Evolutionary conservation across 805 yeast genomes (phyloP), one percentile per base, ranked within the genome.

Genomic region (Saccharomycopsis schoenii): DNA sequence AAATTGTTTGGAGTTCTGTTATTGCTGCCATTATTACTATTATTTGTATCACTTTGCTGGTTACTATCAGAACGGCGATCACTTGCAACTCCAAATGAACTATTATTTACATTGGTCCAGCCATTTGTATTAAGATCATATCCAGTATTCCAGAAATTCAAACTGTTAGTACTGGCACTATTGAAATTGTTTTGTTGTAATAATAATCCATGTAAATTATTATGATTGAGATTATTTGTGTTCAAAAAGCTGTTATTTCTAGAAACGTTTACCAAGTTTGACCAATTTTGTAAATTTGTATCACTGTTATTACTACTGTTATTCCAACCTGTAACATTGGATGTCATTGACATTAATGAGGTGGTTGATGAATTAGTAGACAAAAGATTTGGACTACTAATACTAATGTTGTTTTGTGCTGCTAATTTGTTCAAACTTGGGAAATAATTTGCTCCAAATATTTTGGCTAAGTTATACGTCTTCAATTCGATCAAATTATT

Each of bases 401-500:
- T 25, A 39, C 50, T 24, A 29, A 56, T 40, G 10, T 42, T 56
- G 50, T 24, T 40, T 24, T 41, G 47, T 39, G 50, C 43, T 11
- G 52, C 52, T 25, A 47, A 47, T 47, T 47, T 47, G 36, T 11
- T 21, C 29, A 59, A 57, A 24, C 40, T 25, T 24, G 60, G 58
- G 14, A 61, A 55, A 29, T 36, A 34, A 11, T 29, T 54, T 11
- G 56, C 14, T 2, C 40, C 37, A 47, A 47, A 47, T 11, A 47
- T 47, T 21, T 47, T 47, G 4, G 52, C 52, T 25, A 47, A 47
- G 12, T 47, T 47, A 47, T 47, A 47, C 8, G 52, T 47, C 21
- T 47, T 47, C 15, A 47, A 17, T 3, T 47, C 25, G 37, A 60
- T 62, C 24, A 56, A 29, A 54, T 63, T 61, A 15, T 57, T 36